phyloP scores from a whole-genome alignment of 176 grass and related monocot species.

The Luzula sylvatica region DNA sequence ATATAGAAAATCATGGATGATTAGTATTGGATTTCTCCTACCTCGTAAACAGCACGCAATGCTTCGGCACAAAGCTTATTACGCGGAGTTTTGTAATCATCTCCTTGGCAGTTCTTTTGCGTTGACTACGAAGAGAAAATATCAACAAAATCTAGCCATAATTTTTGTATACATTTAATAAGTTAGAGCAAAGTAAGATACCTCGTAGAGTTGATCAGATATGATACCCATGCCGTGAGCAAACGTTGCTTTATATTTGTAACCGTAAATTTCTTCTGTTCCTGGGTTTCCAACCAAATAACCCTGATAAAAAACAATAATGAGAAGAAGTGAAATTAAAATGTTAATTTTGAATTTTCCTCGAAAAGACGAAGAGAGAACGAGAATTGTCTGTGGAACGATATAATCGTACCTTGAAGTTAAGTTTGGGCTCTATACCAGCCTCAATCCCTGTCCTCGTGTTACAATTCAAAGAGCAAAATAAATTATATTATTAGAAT shows the following conservation, averaged over 20 bases:
- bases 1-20: too few species aligned
- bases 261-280: slow-evolving; percentile 5
- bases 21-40: slow-evolving; percentile 23
- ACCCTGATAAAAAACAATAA: slow-evolving; percentile 21
- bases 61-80: slow-evolving; percentile 23
- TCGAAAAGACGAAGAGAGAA: too few species aligned
- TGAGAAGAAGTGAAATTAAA: not conserved
- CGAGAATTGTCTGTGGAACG: not conserved
- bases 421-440: slow-evolving; percentile 18
- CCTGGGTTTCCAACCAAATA: slow-evolving; percentile 33
- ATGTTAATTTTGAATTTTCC: too few species aligned
- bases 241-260: slow-evolving; percentile 11
- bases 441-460: slow-evolving; percentile 21
- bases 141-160: too few species aligned
- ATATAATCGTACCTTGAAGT: slow-evolving; percentile 24
- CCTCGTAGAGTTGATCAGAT: slow-evolving; percentile 46
- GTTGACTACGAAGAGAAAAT: not conserved
- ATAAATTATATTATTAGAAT: too few species aligned
- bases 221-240: slow-evolving; percentile 46
- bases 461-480: too few species aligned
- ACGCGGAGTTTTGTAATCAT: slow-evolving; percentile 20
- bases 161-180: too few species aligned
- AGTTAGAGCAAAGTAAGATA: not conserved
- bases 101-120: slow-evolving; percentile 21
- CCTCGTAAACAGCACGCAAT: slow-evolving; percentile 10